Evolutionary conservation across 805 yeast genomes (phyloP).

Genomic region (Candida boidinii): DNA sequence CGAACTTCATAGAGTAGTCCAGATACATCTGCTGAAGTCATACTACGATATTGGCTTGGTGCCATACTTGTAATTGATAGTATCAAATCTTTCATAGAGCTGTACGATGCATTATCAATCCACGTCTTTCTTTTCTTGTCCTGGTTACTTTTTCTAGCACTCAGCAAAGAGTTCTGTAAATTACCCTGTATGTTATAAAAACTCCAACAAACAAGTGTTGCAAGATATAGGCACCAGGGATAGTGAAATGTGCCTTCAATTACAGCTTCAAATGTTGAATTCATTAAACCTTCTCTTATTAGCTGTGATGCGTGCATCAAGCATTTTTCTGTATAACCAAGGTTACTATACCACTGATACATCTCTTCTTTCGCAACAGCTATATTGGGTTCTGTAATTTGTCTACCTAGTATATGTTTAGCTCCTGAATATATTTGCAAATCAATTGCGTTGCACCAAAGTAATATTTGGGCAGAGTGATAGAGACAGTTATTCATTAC

Average conservation of each 20-base stretch:
- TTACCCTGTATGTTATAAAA: too few relatives aligned
- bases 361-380: conserved; percentile 5
- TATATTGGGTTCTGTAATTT: not conserved
- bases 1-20: too few relatives aligned
- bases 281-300: conserved; percentile 8
- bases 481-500: conserved; percentile 7
- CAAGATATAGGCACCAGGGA: conserved; percentile 11
- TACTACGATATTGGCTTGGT: too few relatives aligned
- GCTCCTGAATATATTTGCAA: conserved; percentile 6
- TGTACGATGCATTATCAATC: too few relatives aligned
- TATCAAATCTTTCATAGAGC: too few relatives aligned
- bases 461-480: conserved; percentile 8
- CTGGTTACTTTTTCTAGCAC: too few relatives aligned
- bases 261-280: conserved; percentile 10
- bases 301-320: conserved; percentile 10
- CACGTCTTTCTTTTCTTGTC: too few relatives aligned
- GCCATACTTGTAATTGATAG: too few relatives aligned
- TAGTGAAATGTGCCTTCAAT: conserved; percentile 13
- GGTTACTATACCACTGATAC: conserved; percentile 4
- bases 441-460: conserved; percentile 7
- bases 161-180: too few relatives aligned
- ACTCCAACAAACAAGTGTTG: conserved; percentile 9
- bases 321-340: conserved; percentile 5
- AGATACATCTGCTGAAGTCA: too few relatives aligned
- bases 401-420: conserved; percentile 4